Evolutionary conservation across 2,329 filamentous ascomycete genomes (phyloP), one percentile per base, ranked within the genome.

Genomic region (Stachybotrys elegans): DNA sequence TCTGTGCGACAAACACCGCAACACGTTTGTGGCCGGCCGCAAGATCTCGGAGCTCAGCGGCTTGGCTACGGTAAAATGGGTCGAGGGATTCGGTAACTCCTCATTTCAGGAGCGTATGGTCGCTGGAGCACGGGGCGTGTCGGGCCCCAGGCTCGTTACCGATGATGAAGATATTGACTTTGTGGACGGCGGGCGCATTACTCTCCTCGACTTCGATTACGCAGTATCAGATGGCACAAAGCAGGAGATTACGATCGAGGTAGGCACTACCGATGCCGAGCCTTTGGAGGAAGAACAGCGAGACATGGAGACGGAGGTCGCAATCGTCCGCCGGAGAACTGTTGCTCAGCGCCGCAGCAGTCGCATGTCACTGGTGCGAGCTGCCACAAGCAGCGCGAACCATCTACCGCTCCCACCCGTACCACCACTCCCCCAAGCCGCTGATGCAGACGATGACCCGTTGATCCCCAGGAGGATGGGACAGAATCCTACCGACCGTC

Each of bases 231-330:
- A 86, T 57, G 84, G 83, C 4, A 61, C 65, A 35, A 71, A 72
- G 44, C 66, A 63, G 1, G 77, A 85, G 47, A 64, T 87, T 34
- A 82, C 75, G 2, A 84, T 93, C 42, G 87, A 92, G 57, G 80
- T 92, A 21, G 88, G 88, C 11, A 81, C 82, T 23, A 76, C 76
- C 20, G 73, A 83, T 39, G 80, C 86, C 1, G 86, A 89, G 58
- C 67, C 81, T 0, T 67, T 93, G 16, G 79, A 84, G 53, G 88
- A 92, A 58, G 84, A 88, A 55, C 76, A 78, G 50, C 79, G 84
- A 19, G 86, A 88, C 53, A 71, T 92, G 45, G 87, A 84, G 45
- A 80, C 83, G 2, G 87, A 91, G 60, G 86, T 93, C 17, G 88
- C 87, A 50, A 81, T 92, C 53, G 85, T 88, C 41, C 78, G 87